Evolutionary conservation across 2,329 filamentous ascomycete genomes (phyloP).

Genomic region (Daldinia sp.): DNA sequence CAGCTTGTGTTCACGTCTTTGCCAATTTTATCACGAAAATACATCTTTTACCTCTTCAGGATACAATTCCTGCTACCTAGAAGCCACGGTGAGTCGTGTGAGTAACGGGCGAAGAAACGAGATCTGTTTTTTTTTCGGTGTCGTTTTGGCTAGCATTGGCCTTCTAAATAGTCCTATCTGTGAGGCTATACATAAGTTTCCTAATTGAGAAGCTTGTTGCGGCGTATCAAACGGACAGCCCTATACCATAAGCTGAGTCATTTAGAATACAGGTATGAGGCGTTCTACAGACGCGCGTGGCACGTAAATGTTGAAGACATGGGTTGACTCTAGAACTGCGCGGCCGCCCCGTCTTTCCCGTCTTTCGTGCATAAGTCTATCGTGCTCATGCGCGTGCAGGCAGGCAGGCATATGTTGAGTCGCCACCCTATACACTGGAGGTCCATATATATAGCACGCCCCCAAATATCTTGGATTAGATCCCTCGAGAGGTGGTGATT

Average conservation of each 20-base stretch:
- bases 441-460: background rate
- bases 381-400: slow-evolving; percentile 1
- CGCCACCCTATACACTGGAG: slow-evolving; percentile 1
- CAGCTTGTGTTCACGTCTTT: background rate
- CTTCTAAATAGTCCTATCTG: slow-evolving; percentile 22
- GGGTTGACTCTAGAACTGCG: slow-evolving; percentile 11
- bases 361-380: slow-evolving; percentile 16
- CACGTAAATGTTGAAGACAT: slow-evolving; percentile 6
- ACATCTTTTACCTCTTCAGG: slow-evolving; percentile 6
- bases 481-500: background rate
- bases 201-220: slow-evolving; percentile 27
- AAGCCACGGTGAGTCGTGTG: background rate
- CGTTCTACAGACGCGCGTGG: background rate
- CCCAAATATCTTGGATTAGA: slow-evolving; percentile 3
- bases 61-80: background rate
- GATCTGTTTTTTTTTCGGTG: background rate
- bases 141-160: background rate
- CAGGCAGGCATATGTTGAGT: background rate
- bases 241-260: slow-evolving; percentile 9
- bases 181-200: slow-evolving; percentile 33
- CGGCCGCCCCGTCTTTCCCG: slow-evolving; percentile 12
- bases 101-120: background rate
- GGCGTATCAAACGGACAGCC: slow-evolving; percentile 18
- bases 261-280: slow-evolving; percentile 20
- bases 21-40: slow-evolving; percentile 6